Evolutionary conservation across 2,329 filamentous ascomycete species (phyloP).

Genomic region (Xylariomycetidae sp.): DNA sequence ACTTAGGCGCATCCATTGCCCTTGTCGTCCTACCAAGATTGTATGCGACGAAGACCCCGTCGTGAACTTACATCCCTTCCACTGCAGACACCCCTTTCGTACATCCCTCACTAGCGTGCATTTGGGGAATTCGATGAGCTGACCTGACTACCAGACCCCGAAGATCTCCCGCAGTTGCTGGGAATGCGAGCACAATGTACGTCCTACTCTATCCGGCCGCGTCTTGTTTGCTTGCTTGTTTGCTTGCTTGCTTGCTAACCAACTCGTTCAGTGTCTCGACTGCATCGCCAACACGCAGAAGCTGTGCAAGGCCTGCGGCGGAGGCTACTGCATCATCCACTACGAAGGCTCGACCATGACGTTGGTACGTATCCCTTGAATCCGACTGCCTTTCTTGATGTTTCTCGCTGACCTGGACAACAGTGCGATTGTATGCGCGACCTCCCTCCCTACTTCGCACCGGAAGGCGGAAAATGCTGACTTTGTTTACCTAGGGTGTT

Average conservation of each 20-base stretch:
- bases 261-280: slow-evolving; percentile 55
- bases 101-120: too few species aligned
- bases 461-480: slow-evolving; percentile 9
- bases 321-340: slow-evolving; percentile 77
- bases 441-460: slow-evolving; percentile 3
- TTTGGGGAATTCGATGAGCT: too few species aligned
- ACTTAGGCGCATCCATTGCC: slow-evolving; percentile 12
- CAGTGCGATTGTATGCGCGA: slow-evolving; percentile 42
- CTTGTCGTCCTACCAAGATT: slow-evolving; percentile 18
- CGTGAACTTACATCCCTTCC: slow-evolving; percentile 3
- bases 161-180: slow-evolving; percentile 66
- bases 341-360: slow-evolving; percentile 74
- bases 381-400: neutral
- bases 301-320: slow-evolving; percentile 64
- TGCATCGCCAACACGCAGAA: slow-evolving; percentile 70
- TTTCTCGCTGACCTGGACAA: slow-evolving; percentile 21
- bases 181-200: slow-evolving; percentile 77
- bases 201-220: too few species aligned
- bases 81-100: too few species aligned
- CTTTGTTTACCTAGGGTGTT: slow-evolving; percentile 28
- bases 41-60: slow-evolving; percentile 22
- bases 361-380: slow-evolving; percentile 34
- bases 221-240: too few species aligned
- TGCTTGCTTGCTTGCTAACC: too few species aligned
- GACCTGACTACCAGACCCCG: slow-evolving; percentile 36